Evolutionary conservation across 1,284 basidiomycete species (phyloP).

Genomic region (Serendipita sp.): DNA sequence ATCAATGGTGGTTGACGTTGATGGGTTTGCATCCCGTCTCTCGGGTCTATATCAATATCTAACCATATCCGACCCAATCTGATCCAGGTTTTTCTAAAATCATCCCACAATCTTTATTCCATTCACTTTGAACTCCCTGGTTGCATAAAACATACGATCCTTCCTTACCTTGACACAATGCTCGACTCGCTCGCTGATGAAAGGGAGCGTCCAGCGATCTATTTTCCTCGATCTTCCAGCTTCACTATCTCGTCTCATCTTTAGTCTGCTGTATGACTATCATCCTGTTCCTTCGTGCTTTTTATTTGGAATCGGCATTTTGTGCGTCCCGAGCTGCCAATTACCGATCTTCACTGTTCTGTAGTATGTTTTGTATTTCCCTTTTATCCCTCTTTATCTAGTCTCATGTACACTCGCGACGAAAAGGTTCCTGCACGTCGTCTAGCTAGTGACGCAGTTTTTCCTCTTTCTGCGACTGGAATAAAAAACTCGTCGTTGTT

Average conservation of each 20-base stretch:
- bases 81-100: too few relatives aligned
- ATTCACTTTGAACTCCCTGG: too few relatives aligned
- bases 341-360: background rate
- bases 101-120: too few relatives aligned
- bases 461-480: background rate
- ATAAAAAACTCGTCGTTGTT: background rate
- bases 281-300: background rate
- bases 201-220: too few relatives aligned
- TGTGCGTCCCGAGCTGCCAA: background rate
- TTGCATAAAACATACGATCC: background rate
- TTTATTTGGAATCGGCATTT: background rate
- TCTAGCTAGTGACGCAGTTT: background rate
- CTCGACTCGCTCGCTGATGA: background rate
- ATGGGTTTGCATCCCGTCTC: too few relatives aligned
- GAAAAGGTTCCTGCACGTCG: background rate
- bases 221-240: too few relatives aligned
- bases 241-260: background rate
- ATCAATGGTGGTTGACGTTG: background rate
- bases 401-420: background rate
- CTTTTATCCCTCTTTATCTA: background rate
- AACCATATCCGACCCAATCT: too few relatives aligned
- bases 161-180: background rate
- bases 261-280: background rate
- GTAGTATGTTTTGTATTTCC: slow-evolving; percentile 1
- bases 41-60: too few relatives aligned